Percentiles rank a stretch among this genome's conserved stretches.
Evolutionary conservation across 73 alveolate genomes (phyloP).

Genomic region (Uronychia setigera): DNA sequence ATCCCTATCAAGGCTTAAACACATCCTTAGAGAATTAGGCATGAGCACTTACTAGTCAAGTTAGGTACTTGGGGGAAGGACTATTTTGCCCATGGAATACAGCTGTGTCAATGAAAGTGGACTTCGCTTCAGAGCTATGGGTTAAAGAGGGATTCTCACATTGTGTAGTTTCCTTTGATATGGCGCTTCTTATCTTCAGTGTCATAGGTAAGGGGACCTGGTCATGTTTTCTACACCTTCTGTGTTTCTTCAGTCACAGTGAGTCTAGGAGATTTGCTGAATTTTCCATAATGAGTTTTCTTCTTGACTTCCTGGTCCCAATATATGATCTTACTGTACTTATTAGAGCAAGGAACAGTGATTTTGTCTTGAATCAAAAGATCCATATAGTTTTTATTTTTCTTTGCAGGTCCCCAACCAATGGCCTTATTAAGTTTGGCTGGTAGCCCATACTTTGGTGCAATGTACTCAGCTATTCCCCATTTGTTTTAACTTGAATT

Average conservation of each 20-base stretch:
- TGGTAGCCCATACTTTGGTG: not conserved
- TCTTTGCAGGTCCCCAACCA: not conserved
- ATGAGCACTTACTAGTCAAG: not conserved
- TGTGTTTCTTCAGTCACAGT: not conserved
- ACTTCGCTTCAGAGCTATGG: not conserved
- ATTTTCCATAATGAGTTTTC: not conserved
- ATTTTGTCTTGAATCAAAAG: not conserved
- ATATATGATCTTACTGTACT: not conserved
- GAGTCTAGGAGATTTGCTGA: not conserved
- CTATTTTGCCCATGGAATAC: not conserved
- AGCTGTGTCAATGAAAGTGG: not conserved
- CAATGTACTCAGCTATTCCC: not conserved
- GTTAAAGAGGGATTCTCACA: not conserved
- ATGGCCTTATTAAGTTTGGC: not conserved
- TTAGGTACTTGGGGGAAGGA: not conserved
- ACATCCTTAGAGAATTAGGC: not conserved
- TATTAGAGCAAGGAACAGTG: not conserved
- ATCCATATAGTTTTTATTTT: not conserved
- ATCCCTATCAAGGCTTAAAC: not conserved
- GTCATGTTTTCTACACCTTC: not conserved
- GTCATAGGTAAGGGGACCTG: not conserved
- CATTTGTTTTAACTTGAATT: too few relatives aligned
- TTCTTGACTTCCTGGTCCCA: not conserved
- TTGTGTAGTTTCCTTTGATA: not conserved
- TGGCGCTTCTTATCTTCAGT: not conserved